Evolutionary conservation across 305 asterid genomes (phyloP).

Genomic region (Fraxinus latifolia): DNA sequence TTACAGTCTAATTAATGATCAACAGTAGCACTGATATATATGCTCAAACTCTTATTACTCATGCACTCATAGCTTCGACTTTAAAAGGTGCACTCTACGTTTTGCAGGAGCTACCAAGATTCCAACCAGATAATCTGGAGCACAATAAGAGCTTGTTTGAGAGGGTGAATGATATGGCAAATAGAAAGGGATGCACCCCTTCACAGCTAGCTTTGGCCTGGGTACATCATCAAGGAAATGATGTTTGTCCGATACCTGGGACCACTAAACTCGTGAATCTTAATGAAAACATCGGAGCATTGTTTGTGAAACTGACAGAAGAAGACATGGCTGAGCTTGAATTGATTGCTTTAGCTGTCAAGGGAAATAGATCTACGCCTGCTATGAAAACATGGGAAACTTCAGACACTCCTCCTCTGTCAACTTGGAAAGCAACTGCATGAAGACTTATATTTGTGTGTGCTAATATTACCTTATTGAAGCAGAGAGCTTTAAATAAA

Average conservation of each 20-base stretch:
- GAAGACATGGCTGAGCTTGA: conserved; percentile 59
- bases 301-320: conserved; percentile 39
- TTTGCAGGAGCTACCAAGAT: conserved; percentile 50
- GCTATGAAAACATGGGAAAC: conserved; percentile 40
- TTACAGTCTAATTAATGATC: background rate
- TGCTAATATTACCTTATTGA: background rate
- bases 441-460: background rate
- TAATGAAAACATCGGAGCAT: conserved; percentile 52
- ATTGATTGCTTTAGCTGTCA: conserved; percentile 39
- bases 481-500: background rate
- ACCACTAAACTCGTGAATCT: conserved; percentile 53
- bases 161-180: conserved; percentile 43
- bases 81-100: background rate
- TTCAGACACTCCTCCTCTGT: conserved; percentile 64
- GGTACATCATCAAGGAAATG: conserved; percentile 55
- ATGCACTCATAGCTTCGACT: background rate
- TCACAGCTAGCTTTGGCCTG: conserved; percentile 58
- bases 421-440: conserved; percentile 44
- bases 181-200: conserved; percentile 50
- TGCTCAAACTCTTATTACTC: background rate
- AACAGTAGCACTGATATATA: background rate
- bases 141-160: conserved; percentile 42
- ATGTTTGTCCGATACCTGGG: conserved; percentile 55
- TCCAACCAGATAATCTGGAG: conserved; percentile 52
- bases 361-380: conserved; percentile 41